These are phyloP conservation scores for Cinchona pubescens DNA, from an alignment of 257 asterid species.

Conservation along the genomic window DNA sequence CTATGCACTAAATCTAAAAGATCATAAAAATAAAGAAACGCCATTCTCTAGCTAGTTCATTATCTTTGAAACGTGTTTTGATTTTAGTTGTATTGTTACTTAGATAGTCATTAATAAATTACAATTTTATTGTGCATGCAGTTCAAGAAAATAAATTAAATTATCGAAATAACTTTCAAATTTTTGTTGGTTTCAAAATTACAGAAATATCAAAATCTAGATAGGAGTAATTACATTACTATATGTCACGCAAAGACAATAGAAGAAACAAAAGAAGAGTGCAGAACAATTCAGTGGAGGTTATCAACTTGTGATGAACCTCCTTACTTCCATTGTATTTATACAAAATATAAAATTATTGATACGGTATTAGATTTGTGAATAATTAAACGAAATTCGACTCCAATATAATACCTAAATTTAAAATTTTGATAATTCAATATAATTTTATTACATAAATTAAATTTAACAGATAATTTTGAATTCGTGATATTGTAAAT, in stretches of 20 bases:
- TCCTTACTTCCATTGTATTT: too few species aligned
- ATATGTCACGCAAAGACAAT: conserved; percentile 12
- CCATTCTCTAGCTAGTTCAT: not conserved
- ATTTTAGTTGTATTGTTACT: not conserved
- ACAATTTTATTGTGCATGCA: not conserved
- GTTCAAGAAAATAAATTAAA: not conserved
- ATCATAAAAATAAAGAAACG: not conserved
- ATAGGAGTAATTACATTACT: too few species aligned
- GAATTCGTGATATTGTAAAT: too few species aligned
- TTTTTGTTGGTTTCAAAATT: not conserved
- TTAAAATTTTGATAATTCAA: too few species aligned
- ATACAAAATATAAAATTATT: too few species aligned
- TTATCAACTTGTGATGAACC: not conserved
- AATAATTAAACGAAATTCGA: too few species aligned
- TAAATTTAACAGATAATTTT: too few species aligned
- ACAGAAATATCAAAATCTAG: not conserved
- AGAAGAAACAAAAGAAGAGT: conserved; percentile 28
- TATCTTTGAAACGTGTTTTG: not conserved
- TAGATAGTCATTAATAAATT: not conserved
- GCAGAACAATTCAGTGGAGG: conserved; percentile 26
- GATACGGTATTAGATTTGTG: too few species aligned
- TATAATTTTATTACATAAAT: too few species aligned
- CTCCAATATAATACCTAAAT: too few species aligned
- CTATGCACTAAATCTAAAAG: not conserved
- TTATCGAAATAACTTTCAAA: not conserved